Base-by-base conservation (phyloP, 2,329 filamentous ascomycete genomes). In the Ophiosphaerella narmari region DNA sequence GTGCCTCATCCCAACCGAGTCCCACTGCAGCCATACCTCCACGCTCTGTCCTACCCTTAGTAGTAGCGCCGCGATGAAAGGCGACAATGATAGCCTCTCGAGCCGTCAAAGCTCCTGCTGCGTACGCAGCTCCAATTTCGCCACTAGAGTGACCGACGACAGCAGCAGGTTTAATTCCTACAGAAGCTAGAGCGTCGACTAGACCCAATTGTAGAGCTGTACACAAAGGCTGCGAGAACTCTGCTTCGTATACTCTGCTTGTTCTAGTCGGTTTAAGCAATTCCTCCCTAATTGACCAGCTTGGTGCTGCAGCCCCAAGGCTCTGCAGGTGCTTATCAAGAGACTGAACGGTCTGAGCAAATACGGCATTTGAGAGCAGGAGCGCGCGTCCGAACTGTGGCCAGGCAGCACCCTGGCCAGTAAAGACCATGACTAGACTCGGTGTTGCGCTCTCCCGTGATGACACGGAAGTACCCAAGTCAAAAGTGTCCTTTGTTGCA, bases 61-160 rank as follows among this genome's bases (percentile, higher is more conserved):
- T 29, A 1, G 39, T 39, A 26, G 50, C 16, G 3, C 62, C 63
- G 3, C 63, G 47, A 23, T 53, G 50, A 31, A 54, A 63, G 9
- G 65, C 63, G 11, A 48, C 38, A 0, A 39, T 18, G 13, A 66
- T 62, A 9, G 65, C 63, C 13, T 64, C 54, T 13, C 32, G 14
- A 3, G 41, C 40, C 1, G 59, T 67, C 2, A 58, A n/a, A 24
- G 23, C 59, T 16, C 26, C 72, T 9, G 62, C 65, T 7, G 65
- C 65, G 21, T 77, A 75, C 2, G 71, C 63, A 0, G 74, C 75
- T 0, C 71, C 75, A 8, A 76, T 73, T 49, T 78, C 75, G 4
- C 75, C 75, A 11, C 73, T 66, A 0, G 72, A 75, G 43, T 78
- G 75, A 2, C 75, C 75, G 18, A 62, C 51, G 1, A 68, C 65